Evolutionary conservation across 257 asterid species (phyloP).

Genomic region (Petunia secreta): DNA sequence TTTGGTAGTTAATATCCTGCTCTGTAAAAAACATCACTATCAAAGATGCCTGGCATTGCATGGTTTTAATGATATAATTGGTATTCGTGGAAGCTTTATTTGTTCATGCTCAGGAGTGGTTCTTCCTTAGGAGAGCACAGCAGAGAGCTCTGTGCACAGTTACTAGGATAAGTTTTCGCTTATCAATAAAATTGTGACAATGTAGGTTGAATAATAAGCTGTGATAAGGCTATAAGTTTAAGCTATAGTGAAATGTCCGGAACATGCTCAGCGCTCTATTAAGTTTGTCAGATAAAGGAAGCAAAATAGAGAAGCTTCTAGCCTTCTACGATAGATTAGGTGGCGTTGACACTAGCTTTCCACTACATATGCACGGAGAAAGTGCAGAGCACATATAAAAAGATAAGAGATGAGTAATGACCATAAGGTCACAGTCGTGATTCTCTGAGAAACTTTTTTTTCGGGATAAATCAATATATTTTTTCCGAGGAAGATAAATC

Average conservation of each 20-base stretch:
- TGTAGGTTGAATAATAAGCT: background rate
- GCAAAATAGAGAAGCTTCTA: conserved; percentile 1
- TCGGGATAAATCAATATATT: background rate
- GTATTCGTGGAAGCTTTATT: background rate
- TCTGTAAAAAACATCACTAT: background rate
- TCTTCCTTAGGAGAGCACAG: background rate
- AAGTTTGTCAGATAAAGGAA: background rate
- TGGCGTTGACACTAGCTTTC: background rate
- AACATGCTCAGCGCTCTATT: background rate
- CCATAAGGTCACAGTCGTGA: background rate
- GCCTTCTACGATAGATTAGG: conserved; percentile 13
- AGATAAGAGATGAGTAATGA: background rate
- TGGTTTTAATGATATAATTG: background rate
- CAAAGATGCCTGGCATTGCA: background rate
- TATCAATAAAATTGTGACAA: background rate
- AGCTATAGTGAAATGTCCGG: background rate
- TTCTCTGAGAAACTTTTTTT: background rate
- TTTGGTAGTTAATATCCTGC: background rate
- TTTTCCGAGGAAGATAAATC: background rate
- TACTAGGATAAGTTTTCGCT: background rate
- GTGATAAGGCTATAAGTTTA: background rate
- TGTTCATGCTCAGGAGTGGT: background rate
- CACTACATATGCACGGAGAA: background rate
- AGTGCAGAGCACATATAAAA: background rate
- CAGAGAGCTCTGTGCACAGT: background rate